Evolutionary conservation across 208 protist species (phyloP), one percentile per base, ranked within the genome.

Genomic region (Tritrichomonas foetus): DNA sequence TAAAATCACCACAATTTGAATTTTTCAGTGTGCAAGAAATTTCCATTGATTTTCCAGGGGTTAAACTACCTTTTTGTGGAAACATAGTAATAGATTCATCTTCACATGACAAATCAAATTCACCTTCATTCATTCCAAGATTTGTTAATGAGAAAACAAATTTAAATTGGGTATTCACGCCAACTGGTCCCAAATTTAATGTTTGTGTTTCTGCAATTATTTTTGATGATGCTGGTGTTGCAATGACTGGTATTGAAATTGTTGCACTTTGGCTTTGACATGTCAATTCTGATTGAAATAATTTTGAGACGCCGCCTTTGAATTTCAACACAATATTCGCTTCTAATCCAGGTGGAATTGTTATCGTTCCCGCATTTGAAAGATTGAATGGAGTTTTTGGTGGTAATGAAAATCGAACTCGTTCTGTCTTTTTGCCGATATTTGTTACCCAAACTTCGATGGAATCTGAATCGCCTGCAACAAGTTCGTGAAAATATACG

Each of bases 361-460:
- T 89, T 33, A 89, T 89, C 39, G 78, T 89, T 50, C 41, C 41
- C 36, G 33, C 41, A 30, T 25, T 89, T 20, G 47, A 89, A 39
- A 89, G 20, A 11, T 57, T 41, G 36, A 89, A 89, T 57, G 78
- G 78, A 53, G 41, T 53, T 57, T 89, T 89, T 57, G 78, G 78
- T 57, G 78, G 41, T 16, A 89, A 22, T 89, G 44, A 53, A 47
- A 53, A 89, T 41, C 78, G 44, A 89, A 89, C 39, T 39, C 41
- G 41, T 49, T 44, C 27, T 20, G 78, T 27, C 33, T 13, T 41
- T n/a, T 57, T 53, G 33, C 47, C 47, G 9, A 44, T 33, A 89
- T 89, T 89, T 39, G 41, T 89, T 8, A 47, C 47, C 16, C 47
- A 89, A 11, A 89, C 78, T 89, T 89, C 41, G 9, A n/a, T 39